phyloP scores from a whole-genome alignment of 2,329 filamentous ascomycete genomes.

The Colletotrichum higginsianum region DNA sequence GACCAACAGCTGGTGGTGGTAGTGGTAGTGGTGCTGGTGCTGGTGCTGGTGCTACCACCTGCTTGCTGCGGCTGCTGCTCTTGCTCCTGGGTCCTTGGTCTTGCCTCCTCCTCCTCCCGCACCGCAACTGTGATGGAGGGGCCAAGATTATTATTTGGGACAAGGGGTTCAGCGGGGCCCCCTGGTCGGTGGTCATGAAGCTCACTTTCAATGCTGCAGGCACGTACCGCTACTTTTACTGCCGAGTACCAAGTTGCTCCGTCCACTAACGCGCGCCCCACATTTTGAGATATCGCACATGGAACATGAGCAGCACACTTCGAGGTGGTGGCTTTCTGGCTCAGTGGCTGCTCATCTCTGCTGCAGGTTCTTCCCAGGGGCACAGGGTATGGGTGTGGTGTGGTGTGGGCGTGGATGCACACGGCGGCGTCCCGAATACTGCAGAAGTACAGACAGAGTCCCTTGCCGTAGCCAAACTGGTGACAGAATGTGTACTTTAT shows the following conservation, averaged over 20 bases:
- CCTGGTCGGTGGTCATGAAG: constrained; percentile 29
- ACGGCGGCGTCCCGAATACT: neutral
- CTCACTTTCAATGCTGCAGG: constrained; percentile 4
- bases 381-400: neutral
- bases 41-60: neutral
- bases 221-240: constrained; percentile 7
- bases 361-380: neutral
- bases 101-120: constrained; percentile 10
- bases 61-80: constrained; percentile 10
- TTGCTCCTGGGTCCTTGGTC: constrained; percentile 3
- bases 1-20: neutral
- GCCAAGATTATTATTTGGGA: constrained; percentile 56
- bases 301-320: neutral
- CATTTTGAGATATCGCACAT: constrained; percentile 15
- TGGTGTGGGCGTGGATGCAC: neutral
- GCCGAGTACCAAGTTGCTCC: constrained; percentile 9
- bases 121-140: constrained; percentile 52
- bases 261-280: constrained; percentile 3
- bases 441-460: neutral
- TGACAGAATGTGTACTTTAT: neutral
- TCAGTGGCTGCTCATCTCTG: neutral
- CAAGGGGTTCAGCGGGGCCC: constrained; percentile 37
- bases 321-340: neutral
- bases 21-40: neutral
- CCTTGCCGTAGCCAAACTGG: constrained; percentile 5